Percentiles rank a stretch among this genome's conserved stretches.
Conservation (phyloP, 176 grass and related monocot genomes). For the Oryza glumipatula region DNA sequence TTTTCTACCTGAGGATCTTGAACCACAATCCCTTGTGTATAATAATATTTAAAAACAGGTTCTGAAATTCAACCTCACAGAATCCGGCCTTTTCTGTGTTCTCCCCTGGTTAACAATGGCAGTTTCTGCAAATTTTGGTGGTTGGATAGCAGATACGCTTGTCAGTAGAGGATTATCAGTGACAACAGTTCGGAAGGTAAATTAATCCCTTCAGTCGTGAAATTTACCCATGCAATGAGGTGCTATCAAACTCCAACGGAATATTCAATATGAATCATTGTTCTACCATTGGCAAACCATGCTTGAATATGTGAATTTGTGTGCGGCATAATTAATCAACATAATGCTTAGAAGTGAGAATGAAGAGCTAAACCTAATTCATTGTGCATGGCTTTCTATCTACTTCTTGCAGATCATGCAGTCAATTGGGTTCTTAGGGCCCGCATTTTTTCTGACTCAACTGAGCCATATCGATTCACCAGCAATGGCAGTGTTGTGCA, state of each 20-base stretch:
- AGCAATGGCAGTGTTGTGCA: constrained; percentile 87
- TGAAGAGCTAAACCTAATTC: neutral
- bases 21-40: neutral
- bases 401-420: constrained; percentile 86
- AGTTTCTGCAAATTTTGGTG: constrained; percentile 92
- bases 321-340: neutral
- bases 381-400: constrained; percentile 9
- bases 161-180: constrained; percentile 93
- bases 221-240: neutral
- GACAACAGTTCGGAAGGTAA: constrained; percentile 90
- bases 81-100: constrained; percentile 87
- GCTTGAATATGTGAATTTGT: neutral
- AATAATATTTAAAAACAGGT: constrained; percentile 63
- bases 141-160: constrained; percentile 99
- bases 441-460: constrained; percentile 96
- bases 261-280: constrained; percentile 12
- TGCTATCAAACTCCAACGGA: neutral
- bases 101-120: constrained; percentile 97
- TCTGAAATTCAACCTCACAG: constrained; percentile 95
- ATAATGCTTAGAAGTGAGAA: neutral
- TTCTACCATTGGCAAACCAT: neutral
- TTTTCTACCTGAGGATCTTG: constrained; percentile 18
- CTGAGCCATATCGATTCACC: constrained; percentile 89
- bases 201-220: neutral
- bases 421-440: constrained; percentile 97